Percentiles rank a stretch among this genome's conserved stretches.
Evolutionary conservation across 148 eudicot genomes (phyloP).

Genomic region (Drosera capensis): DNA sequence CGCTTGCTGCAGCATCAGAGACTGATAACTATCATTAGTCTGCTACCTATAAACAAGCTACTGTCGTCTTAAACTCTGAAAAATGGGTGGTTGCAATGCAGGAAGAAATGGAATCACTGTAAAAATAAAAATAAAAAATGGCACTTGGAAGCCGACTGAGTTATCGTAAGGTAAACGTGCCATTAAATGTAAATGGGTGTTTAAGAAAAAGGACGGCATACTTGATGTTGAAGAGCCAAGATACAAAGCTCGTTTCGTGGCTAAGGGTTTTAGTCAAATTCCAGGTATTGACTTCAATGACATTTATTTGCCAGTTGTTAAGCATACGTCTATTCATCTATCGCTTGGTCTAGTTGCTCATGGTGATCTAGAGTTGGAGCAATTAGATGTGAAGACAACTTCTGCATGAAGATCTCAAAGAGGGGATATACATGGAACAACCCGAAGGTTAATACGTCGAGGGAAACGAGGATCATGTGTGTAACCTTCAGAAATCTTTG

Average conservation of each 20-base stretch:
- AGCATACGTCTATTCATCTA: conserved; percentile 6
- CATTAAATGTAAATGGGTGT: conserved; percentile 6
- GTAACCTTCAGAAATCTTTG: not conserved
- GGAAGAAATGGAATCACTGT: conserved; percentile 3
- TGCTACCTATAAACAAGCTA: not conserved
- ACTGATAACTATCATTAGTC: not conserved
- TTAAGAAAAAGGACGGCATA: conserved; percentile 1
- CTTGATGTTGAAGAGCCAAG: not conserved
- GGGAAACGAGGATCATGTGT: not conserved
- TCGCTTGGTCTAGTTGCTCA: not conserved
- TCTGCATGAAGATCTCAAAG: conserved; percentile 7
- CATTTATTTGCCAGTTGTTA: conserved; percentile 5
- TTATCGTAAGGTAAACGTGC: not conserved
- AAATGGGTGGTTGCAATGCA: conserved; percentile 1
- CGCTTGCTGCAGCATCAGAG: not conserved
- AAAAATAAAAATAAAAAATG: conserved; percentile 1
- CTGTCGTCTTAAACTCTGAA: too few relatives aligned
- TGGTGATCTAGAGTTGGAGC: not conserved
- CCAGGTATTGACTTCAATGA: conserved; percentile 6
- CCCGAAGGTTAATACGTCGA: not conserved
- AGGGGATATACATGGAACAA: not conserved
- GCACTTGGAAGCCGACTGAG: not conserved
- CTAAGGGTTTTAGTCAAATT: not conserved
- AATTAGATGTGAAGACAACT: conserved; percentile 8
- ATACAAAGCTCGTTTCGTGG: conserved; percentile 5